Evolutionary conservation across 768 basidiomycete genomes (phyloP).

Genomic region (Mycena amicta): DNA sequence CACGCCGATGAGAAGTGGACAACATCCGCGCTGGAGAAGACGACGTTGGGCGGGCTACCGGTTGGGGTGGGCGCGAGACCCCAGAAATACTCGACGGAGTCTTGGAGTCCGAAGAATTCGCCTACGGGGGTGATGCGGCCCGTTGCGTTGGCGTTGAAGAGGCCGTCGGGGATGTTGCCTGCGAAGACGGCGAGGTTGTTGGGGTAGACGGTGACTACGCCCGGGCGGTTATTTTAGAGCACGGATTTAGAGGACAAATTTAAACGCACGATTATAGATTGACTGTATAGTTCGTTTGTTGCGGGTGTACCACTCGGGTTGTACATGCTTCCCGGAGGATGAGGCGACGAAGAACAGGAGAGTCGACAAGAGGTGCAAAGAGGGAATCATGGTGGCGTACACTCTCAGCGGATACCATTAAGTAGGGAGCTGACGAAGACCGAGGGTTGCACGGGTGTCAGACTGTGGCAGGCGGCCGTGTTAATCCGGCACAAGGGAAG

Average conservation of each 20-base stretch:
- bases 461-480: too few species aligned
- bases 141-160: conserved; percentile 2
- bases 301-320: conserved; percentile 2
- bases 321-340: too few species aligned
- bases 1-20: conserved; percentile 3
- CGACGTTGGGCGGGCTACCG: background rate
- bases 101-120: conserved; percentile 4
- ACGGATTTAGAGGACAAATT: too few species aligned
- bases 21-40: conserved; percentile 1
- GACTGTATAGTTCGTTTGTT: conserved; percentile 1
- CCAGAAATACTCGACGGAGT: conserved; percentile 5
- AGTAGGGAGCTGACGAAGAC: too few species aligned
- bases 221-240: too few species aligned
- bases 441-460: too few species aligned
- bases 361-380: too few species aligned
- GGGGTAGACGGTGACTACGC: conserved; percentile 6
- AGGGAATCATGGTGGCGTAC: too few species aligned
- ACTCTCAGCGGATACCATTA: too few species aligned
- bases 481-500: too few species aligned
- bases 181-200: background rate
- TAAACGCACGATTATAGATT: conserved; percentile 3
- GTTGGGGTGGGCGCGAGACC: conserved; percentile 7
- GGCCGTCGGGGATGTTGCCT: background rate
- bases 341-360: too few species aligned
- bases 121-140: conserved; percentile 2